Base-by-base conservation (phyloP, 1,284 basidiomycete genomes). In the Cerioporus squamosus region DNA sequence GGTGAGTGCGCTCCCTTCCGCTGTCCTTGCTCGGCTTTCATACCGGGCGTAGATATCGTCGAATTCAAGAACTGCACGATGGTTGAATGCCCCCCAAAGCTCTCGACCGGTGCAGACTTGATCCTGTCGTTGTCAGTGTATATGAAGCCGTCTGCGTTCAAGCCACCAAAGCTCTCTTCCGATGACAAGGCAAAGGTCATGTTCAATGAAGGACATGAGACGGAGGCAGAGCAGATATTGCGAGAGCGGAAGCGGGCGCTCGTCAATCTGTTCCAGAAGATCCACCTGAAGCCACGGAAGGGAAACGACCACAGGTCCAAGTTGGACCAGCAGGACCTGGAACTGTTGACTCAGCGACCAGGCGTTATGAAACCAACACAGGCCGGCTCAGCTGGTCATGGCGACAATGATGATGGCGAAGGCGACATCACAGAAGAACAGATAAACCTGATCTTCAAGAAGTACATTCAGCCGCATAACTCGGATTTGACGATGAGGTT, bases 391-490 rank as follows among this genome's bases (percentile, higher is more conserved):
- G 83, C 75, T 9, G 86, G 89, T 65, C 78, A 87, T 42, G 84
- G 84, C 1, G 85, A 88, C 66, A 83, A 84, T 24, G 84, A 90
- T 72, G 81, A 90, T 29, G 26, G 26, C 55, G 87, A 81, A 6
- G 93, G 94, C 69, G 88, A 93, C 54, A 76, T 96, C 51, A 85
- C 86, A 9, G 88, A 90, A 47, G 87, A 88, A 66, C 90, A 95
- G 65, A 74, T 96, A 40, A 85, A 92, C 63, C 74, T 85, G 52
- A 95, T 96, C 47, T 96, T 95, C 68, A 84, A 85, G 69, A 90
- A 85, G 93, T 93, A 24, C 14, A 51, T 40, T 53, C 31, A 45
- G 6, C 36, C 12, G 3, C 2, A 6, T 38, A 0, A 42, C 39
- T 45, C 9, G 39, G 5, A 51, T n/a, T 44, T 17, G 12, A 7